Base-by-base conservation (phyloP, 2,329 filamentous ascomycete genomes). In the Colletotrichum sp. region DNA sequence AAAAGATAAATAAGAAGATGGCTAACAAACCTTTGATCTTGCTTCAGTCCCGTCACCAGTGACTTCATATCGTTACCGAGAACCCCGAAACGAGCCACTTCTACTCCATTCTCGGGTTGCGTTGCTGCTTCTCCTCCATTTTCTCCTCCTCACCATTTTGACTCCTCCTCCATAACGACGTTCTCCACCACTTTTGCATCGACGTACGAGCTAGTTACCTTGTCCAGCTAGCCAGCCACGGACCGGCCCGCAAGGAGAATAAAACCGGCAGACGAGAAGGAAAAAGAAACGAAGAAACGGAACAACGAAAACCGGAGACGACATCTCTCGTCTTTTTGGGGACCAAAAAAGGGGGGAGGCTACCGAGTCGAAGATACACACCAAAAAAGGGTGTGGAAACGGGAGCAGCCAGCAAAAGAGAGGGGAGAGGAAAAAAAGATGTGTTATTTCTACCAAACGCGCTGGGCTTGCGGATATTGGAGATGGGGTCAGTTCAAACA, bases 391-490 rank as follows among this genome's bases (percentile, higher is more conserved):
- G 55, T 34, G 34, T 52, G 36, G 26, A 39, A 21, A 65, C 15
- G 39, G 12, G 36, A 63, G 44, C 71, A 9, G 34, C 6, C 18
- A 24, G 15, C 34, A 32, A 32, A 59, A 59, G 6, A 49, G 28
- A 57, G 39, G 32, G 18, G 36, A 24, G 28, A 63, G 34, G 12
- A 34, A 74, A 71, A 70, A 71, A 73, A 89, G 80, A 98, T 99
- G 96, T 98, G 96, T 89, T 98, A 97, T 90, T 99, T 96, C 89
- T 96, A 98, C 82, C 94, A 96, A 86, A 95, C 94, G 85, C 91
- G 92, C 80, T 98, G 95, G 91, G 86, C 86, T 74, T 99, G 96
- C 87, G 94, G 95, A 82, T 96, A 95, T 90, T 98, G 94, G 93
- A 95, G 96, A 86, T 99, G 96, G 96, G 95, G 95, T 79, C 94